Base-by-base conservation (phyloP, 306 rosid species). In the Hippophae gyantsensis region DNA sequence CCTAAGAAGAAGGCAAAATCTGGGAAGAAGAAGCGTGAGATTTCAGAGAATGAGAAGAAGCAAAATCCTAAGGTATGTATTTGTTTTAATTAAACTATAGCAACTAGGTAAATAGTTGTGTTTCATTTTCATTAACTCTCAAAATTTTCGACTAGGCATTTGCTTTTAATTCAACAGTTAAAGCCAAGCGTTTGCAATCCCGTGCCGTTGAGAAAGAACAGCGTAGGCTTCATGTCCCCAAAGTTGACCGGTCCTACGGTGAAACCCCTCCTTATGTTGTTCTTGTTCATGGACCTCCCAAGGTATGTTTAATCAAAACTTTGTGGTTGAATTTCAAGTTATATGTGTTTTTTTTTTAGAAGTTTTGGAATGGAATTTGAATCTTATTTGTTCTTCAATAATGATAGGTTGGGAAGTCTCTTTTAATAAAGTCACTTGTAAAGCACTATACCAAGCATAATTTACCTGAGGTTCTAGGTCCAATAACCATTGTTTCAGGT, bases 181-280 rank as follows among this genome's bases (percentile, higher is more conserved):
- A 87, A 56, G 95, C 92, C 23, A 85, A 87, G 75, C 86, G 89
- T 7, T 52, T 87, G 60, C 86, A 87, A 69, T 79, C 98, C n/a
- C 96, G 93, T 43, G 9, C 95, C 40, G 98, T 88, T 26, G 98
- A 92, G 79, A 92, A 92, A 70, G 95, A 87, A 75, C 98, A 92
- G 81, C 95, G 98, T 52, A 69, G 98, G 57, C 93, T 92, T 54
- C 98, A 80, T 27, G 78, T 78, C 9, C 98, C 98, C 0, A 60
- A 79, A 63, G 75, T 83, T 1, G 96, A 87, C 62, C 89, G 96
- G 54, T 46, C 82, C 51, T 87, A 92, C 50, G 95, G 88, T n/a
- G 96, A 92, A 50, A 76, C 87, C 3, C 73, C 96, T 53, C 98
- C 98, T 0, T 92, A 52, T 51, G 95, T 92, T 18, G 69, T 92